Evolutionary conservation across 176 grass and related monocot genomes (phyloP), one percentile per base, ranked within the genome.

Genomic region (Guadua angustifolia): DNA sequence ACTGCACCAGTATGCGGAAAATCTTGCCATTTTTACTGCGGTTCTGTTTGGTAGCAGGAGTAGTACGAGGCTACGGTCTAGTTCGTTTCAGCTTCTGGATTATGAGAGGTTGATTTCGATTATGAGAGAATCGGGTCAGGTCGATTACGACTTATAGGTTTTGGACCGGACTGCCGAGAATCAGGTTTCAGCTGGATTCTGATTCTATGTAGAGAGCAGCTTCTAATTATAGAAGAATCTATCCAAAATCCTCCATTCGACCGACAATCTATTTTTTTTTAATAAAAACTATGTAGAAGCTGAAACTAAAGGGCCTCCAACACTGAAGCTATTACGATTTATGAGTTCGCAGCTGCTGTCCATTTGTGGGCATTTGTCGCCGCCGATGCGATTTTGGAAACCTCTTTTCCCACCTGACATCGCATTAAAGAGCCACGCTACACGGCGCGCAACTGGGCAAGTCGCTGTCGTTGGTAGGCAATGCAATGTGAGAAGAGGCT

Each of bases 341-440:
- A 59, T 56, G 39, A 71, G 39, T 3, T 42, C 24, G 9, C 35
- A 25, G 66, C 8, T 56, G 66, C 29, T 70, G n/a, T 46, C 36
- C 2, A 80, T 68, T 69, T 51, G 59, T 39, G 36, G 56, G 19
- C 65, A 69, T 25, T 44, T n/a, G 80, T 72, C 39, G 52, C 53
- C 53, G 16, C 72, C 53, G 53, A 60, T n/a, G 24, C 39, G 53
- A 82, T 82, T 61, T 82, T 72, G 80, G 68, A 43, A 15, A 11
- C 66, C 45, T 79, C 63, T 62, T 51, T 39, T 52, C 60, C 19
- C 13, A 55, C 64, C 67, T 45, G 79, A 25, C 42, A 73, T 36
- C 55, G 55, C 69, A 83, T 83, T 83, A 40, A 68, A 63, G 69
- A 83, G 81, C 81, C 64, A 50, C 56, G 4, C 70, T 74, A 25